A percentile compares a stretch with the other conserved stretches of the same genome.
phyloP scores from a whole-genome alignment of 192 early-diverging fungal species.

The Coemansia sp. region DNA sequence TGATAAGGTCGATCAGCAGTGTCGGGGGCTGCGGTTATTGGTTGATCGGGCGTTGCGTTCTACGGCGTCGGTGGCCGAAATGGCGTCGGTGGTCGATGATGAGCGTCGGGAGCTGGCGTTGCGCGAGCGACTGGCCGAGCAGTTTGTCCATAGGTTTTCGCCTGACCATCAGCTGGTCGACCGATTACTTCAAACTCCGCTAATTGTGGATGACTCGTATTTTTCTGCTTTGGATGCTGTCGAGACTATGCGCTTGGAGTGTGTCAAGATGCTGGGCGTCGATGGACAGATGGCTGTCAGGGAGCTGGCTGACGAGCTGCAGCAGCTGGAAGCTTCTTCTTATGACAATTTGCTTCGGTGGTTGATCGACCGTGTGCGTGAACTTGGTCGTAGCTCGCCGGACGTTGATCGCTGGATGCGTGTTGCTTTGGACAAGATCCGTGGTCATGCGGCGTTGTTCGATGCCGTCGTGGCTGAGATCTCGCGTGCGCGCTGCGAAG shows the following conservation, averaged over 20 bases:
- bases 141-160: constrained; percentile 20
- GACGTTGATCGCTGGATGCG: constrained; percentile 21
- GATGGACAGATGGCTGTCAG: constrained; percentile 15
- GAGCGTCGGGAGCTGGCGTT: constrained; percentile 29
- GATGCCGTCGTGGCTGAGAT: constrained; percentile 24
- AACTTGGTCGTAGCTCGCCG: constrained; percentile 23
- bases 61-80: constrained; percentile 20
- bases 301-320: constrained; percentile 27
- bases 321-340: constrained; percentile 24
- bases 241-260: constrained; percentile 14
- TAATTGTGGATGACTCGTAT: constrained; percentile 3
- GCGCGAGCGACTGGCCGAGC: constrained; percentile 11
- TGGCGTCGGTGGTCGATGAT: constrained; percentile 29
- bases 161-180: constrained; percentile 5
- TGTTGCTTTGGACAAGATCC: constrained; percentile 30
- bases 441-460: constrained; percentile 25
- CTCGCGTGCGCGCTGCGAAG: constrained; percentile 16
- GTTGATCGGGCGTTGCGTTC: constrained; percentile 23
- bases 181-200: background rate
- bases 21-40: constrained; percentile 15
- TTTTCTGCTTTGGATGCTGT: constrained; percentile 27
- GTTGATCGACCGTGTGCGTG: constrained; percentile 24
- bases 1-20: constrained; percentile 20
- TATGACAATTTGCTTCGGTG: constrained; percentile 33
- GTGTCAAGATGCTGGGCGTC: constrained; percentile 29